Conservation (phyloP, 441 rosid species). For the Populus hybrid region DNA sequence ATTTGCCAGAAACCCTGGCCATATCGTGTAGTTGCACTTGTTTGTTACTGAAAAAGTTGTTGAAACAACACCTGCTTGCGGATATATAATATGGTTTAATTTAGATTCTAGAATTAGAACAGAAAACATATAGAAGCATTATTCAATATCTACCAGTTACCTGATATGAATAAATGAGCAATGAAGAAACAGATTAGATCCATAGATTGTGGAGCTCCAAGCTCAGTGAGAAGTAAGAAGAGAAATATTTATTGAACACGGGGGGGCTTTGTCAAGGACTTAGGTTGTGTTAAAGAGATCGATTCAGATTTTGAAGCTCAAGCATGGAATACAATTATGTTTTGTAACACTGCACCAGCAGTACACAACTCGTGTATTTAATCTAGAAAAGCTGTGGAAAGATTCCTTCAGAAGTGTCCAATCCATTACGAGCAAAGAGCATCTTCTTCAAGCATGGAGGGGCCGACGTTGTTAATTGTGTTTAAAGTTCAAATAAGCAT, state of each 20-base stretch:
- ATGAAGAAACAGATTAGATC: constrained; percentile 1
- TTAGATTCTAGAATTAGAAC: neutral
- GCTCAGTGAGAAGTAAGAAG: neutral
- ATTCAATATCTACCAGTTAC: constrained; percentile 15
- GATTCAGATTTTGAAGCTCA: neutral
- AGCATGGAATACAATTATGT: neutral
- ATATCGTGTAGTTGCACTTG: constrained; percentile 69
- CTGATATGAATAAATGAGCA: constrained; percentile 16
- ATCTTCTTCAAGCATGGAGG: neutral
- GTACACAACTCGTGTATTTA: neutral
- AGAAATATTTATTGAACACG: neutral
- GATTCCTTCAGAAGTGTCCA: neutral
- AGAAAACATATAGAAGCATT: neutral
- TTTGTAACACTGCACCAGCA: neutral
- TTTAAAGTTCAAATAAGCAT: too few species aligned
- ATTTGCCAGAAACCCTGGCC: constrained; percentile 85
- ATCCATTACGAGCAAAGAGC: neutral
- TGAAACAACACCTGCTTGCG: constrained; percentile 18
- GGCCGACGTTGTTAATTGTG: neutral
- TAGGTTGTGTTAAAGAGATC: neutral
- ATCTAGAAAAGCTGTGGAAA: neutral
- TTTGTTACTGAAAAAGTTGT: constrained; percentile 57
- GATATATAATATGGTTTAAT: neutral
- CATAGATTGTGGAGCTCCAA: neutral
- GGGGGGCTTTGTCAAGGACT: neutral